Evolutionary conservation across 306 rosid genomes (phyloP).

Genomic region (Purshia tridentata): DNA sequence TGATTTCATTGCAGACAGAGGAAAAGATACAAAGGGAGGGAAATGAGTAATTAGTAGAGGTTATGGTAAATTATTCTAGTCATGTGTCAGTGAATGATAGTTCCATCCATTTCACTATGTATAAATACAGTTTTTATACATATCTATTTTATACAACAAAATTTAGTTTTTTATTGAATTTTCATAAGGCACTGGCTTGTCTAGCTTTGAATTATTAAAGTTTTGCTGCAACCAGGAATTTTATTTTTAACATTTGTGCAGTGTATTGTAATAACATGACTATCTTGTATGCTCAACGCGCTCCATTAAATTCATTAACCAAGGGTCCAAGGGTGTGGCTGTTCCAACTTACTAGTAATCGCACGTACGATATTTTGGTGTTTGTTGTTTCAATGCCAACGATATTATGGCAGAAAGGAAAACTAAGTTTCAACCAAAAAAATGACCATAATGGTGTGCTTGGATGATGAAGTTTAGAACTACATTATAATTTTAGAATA

Average conservation of each 20-base stretch:
- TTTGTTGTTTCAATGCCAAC: too few relatives aligned
- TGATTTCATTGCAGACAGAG: too few relatives aligned
- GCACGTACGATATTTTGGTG: too few relatives aligned
- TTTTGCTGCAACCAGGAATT: background rate
- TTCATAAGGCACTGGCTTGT: background rate
- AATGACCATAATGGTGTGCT: too few relatives aligned
- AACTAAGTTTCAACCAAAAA: too few relatives aligned
- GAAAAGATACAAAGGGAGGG: too few relatives aligned
- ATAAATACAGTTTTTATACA: background rate
- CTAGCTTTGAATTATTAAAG: background rate
- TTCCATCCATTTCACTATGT: background rate
- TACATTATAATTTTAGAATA: too few relatives aligned
- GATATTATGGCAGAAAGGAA: too few relatives aligned
- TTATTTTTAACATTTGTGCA: background rate
- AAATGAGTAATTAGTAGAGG: conserved; percentile 10
- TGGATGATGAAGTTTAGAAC: too few relatives aligned
- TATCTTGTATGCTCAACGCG: background rate
- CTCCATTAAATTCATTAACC: too few relatives aligned
- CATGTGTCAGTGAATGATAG: background rate
- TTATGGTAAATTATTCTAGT: background rate
- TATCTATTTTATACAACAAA: background rate
- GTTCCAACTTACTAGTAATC: too few relatives aligned
- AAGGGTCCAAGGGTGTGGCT: too few relatives aligned
- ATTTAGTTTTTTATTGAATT: background rate
- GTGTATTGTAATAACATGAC: background rate